Conservation (phyloP, 116 monocot genomes). For the Posidonia oceanica region DNA sequence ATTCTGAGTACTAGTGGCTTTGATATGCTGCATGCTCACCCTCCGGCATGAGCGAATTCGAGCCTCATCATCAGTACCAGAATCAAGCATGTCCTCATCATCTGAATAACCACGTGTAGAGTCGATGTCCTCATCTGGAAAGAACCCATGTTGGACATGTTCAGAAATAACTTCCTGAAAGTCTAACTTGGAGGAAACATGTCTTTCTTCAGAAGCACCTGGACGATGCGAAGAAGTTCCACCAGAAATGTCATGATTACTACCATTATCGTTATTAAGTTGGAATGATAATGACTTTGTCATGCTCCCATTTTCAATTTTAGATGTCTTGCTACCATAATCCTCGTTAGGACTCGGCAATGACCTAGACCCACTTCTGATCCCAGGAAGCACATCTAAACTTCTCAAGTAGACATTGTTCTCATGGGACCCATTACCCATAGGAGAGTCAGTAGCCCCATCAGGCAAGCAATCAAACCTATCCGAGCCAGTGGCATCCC, state of each 20-base stretch:
- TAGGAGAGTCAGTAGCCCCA: constrained; percentile 1
- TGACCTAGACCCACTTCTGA: background rate
- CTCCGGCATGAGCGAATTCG: background rate
- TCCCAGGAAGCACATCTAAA: background rate
- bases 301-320: background rate
- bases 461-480: constrained; percentile 3
- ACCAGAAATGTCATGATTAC: constrained; percentile 4
- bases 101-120: constrained; percentile 19
- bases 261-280: background rate
- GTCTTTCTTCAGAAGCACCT: background rate
- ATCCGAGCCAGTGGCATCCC: background rate
- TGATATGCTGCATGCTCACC: background rate
- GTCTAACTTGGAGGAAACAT: background rate
- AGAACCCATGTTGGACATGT: background rate
- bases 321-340: background rate
- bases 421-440: background rate
- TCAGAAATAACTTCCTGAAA: constrained; percentile 1
- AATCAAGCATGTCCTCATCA: constrained; percentile 32
- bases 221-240: constrained; percentile 3
- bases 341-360: background rate
- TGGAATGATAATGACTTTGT: background rate
- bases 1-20: constrained; percentile 6
- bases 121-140: constrained; percentile 1
- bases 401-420: background rate
- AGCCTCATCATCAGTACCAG: constrained; percentile 16